Base-by-base conservation (phyloP, 1,284 basidiomycete species). In the Sphaerobolus stellatus region DNA sequence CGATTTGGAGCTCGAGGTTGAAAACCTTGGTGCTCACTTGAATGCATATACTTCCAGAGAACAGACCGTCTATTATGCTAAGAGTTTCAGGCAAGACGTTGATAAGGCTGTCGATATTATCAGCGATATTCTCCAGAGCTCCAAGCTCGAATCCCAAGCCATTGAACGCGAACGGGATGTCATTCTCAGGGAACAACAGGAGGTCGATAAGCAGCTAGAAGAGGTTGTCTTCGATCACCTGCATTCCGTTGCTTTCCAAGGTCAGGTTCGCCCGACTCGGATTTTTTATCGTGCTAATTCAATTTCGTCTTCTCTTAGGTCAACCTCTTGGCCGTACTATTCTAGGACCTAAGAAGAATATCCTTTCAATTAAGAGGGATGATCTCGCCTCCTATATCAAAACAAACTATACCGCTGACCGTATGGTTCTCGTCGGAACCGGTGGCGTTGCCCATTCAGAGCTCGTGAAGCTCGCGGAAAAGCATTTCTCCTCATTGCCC, bases 31-130 rank as follows among this genome's bases (percentile, higher is more conserved):
- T 63, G 94, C 96, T 36, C 96, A 98, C 73, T 78, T 99, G 58
- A 98, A 99, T 72, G 96, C 97, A 53, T 99, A 98, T 79, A 99
- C 96, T 18, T 98, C 95, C 41, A 86, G 96, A 62, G 96, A 99
- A 77, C 96, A 99, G 77, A 99, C 97, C 29, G 95, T 98, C 60
- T 99, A 98, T 80, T 98, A 98, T 72, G 96, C 96, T 69, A 98
- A 98, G 83, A 90, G 92, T 69, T 99, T 99, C 86, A 84, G 90
- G 71, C 91, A 96, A 80, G 97, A 99, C 71, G 92, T 98, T 20
- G 84, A 86, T 30, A 82, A 83, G 57, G 86, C 93, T 29, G 94
- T 99, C 58, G 94, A 98, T 75, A 97, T 99, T 76, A 94, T 99
- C 71, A 91, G 91, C 65, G 96, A 99, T 75, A 99, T 99, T 66